phyloP scores from a whole-genome alignment of 805 yeast species.

The Ogataea neopini region DNA sequence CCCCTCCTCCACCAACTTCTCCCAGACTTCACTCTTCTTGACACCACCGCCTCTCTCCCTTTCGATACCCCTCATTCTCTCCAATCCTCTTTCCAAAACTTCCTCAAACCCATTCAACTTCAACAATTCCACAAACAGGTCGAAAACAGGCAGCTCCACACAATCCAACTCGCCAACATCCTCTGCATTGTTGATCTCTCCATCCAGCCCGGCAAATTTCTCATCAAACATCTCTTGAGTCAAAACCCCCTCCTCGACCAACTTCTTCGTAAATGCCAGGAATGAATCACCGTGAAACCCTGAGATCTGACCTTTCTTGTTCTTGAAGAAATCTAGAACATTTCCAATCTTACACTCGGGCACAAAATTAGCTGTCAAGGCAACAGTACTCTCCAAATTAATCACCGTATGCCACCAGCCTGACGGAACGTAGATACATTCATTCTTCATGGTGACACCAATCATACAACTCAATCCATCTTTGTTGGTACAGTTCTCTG shows the following conservation, averaged over 20 bases:
- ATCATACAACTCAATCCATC: slow-evolving; percentile 49
- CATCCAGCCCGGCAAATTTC: slow-evolving; percentile 11
- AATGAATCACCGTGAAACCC: slow-evolving; percentile 71
- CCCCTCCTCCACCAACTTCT: slow-evolving; percentile 32
- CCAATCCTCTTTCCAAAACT: slow-evolving; percentile 38
- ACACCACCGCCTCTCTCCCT: slow-evolving; percentile 28
- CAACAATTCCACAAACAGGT: slow-evolving; percentile 56
- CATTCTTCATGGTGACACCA: slow-evolving; percentile 78
- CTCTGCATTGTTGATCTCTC: slow-evolving; percentile 43
- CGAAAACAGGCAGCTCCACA: slow-evolving; percentile 56
- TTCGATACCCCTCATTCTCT: slow-evolving; percentile 37
- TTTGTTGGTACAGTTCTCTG: slow-evolving; percentile 34
- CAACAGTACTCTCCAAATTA: slow-evolving; percentile 80
- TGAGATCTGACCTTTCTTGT: slow-evolving; percentile 69
- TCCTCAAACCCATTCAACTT: slow-evolving; percentile 38
- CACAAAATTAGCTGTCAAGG: slow-evolving; percentile 87
- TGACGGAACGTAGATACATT: slow-evolving; percentile 87
- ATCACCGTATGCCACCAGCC: slow-evolving; percentile 98
- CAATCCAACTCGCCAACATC: slow-evolving; percentile 60
- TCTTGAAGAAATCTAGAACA: slow-evolving; percentile 66
- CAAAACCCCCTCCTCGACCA: slow-evolving; percentile 36
- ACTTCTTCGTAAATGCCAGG: slow-evolving; percentile 34
- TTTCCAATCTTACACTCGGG: slow-evolving; percentile 61
- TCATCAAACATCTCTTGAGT: slow-evolving; percentile 18
- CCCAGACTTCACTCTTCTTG: slow-evolving; percentile 56